Conservation (phyloP, 805 yeast species). For the Ogataea pilisensis region DNA sequence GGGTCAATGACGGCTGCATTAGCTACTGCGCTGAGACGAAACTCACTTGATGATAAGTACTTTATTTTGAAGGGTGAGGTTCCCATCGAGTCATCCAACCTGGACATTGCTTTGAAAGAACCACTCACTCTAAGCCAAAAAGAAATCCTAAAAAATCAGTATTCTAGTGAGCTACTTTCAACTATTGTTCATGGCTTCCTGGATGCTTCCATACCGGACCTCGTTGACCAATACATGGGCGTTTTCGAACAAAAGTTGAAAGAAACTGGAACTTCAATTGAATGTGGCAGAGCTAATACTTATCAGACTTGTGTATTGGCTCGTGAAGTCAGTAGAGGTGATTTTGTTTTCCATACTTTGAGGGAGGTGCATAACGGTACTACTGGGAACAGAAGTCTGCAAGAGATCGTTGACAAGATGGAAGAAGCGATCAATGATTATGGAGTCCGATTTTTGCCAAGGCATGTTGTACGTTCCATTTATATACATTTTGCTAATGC, state of each 20-base stretch:
- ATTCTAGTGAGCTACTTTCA: not conserved
- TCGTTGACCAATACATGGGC: not conserved
- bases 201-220: not conserved
- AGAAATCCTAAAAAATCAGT: not conserved
- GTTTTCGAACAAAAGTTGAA: not conserved
- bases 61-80: not conserved
- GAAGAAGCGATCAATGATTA: not conserved
- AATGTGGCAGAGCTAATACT: not conserved
- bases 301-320: not conserved
- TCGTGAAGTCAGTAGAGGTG: not conserved
- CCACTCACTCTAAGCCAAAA: not conserved
- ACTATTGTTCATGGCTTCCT: not conserved
- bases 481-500: not conserved
- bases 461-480: not conserved
- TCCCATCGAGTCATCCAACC: not conserved
- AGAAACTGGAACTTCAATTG: not conserved
- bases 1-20: not conserved
- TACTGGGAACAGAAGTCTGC: not conserved
- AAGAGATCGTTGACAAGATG: not conserved
- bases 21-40: not conserved
- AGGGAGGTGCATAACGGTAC: not conserved
- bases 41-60: not conserved
- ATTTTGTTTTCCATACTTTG: not conserved
- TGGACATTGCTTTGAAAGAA: not conserved
- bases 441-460: not conserved